These are phyloP conservation scores for Epichloe typhina DNA, from an alignment of 2,329 filamentous ascomycete genomes.

Conservation along the genomic window DNA sequence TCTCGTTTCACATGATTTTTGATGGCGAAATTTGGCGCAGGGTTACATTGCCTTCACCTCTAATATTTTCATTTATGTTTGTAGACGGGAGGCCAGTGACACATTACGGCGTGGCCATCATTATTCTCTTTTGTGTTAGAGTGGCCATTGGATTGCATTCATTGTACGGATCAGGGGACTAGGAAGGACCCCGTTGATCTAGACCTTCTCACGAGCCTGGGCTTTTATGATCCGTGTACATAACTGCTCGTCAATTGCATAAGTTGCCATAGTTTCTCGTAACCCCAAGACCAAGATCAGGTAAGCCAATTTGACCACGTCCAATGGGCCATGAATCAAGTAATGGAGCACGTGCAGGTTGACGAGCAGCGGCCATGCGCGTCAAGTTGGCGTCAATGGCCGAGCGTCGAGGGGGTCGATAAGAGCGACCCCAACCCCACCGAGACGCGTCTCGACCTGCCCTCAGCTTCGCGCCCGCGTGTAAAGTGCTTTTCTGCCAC, in stretches of 20 bases:
- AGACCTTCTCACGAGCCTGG: background rate
- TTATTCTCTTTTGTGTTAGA: background rate
- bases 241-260: too few relatives aligned
- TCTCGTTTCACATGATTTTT: slow-evolving; percentile 1
- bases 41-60: too few relatives aligned
- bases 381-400: background rate
- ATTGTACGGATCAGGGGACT: too few relatives aligned
- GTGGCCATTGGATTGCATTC: too few relatives aligned
- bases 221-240: too few relatives aligned
- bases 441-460: slow-evolving; percentile 18
- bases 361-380: background rate
- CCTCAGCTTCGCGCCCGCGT: slow-evolving; percentile 15
- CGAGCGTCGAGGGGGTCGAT: background rate
- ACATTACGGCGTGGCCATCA: background rate
- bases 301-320: too few relatives aligned
- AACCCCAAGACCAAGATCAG: too few relatives aligned
- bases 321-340: background rate
- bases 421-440: background rate
- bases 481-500: slow-evolving; percentile 20
- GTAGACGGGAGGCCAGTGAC: background rate
- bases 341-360: too few relatives aligned
- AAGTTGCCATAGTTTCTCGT: too few relatives aligned
- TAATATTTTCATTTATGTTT: background rate
- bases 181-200: background rate
- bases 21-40: background rate